Evolutionary conservation across 441 rosid genomes (phyloP), one percentile per base, ranked within the genome.

Genomic region (Melianthus villosus): DNA sequence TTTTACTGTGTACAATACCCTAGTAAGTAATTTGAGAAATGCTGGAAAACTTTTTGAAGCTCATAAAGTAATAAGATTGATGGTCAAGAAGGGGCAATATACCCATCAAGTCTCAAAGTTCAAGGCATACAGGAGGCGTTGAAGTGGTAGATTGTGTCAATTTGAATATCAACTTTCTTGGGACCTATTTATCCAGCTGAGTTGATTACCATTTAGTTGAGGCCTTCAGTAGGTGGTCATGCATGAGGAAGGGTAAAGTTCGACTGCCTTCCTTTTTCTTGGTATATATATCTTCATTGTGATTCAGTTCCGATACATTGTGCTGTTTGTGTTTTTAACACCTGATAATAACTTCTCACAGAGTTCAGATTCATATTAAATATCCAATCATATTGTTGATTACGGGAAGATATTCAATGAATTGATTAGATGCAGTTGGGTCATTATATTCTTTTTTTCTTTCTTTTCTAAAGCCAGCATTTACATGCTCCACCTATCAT

Each of bases 31-130:
- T 73, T 58, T 87, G 23, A 64, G 72, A 37, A 69, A 71, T 36
- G 87, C 93, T 33, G 93, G 97, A 42, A 83, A 61, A 65, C 62
- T 72, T 58, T 42, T 67, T 51, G 82, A 83, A 43, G 95, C 93
- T 39, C 77, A 54, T 45, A 63, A 64, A 43, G 53, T 87, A 35
- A 76, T 82, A 9, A 75, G 59, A 43, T 63, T 53, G 30, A 80
- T 83, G 95, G 64, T 60, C 40, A 79, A 76, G 48, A 77, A 67
- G 57, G 93, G 92, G 19, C 72, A 56, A 46, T 76, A 80, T 60
- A 58, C 47, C 42, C 70, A 77, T 67, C 54, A 75, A 12, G 41
- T 68, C 38, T 52, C 78, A 12, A 77, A 71, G 57, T 22, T 78
- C 18, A 78, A 56, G 63, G 53, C 64, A 47, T 60, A 50, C 46